Evolutionary conservation across 192 early-diverging fungal species (phyloP), one percentile per base, ranked within the genome.

Genomic region (Linnemannia elongata): DNA sequence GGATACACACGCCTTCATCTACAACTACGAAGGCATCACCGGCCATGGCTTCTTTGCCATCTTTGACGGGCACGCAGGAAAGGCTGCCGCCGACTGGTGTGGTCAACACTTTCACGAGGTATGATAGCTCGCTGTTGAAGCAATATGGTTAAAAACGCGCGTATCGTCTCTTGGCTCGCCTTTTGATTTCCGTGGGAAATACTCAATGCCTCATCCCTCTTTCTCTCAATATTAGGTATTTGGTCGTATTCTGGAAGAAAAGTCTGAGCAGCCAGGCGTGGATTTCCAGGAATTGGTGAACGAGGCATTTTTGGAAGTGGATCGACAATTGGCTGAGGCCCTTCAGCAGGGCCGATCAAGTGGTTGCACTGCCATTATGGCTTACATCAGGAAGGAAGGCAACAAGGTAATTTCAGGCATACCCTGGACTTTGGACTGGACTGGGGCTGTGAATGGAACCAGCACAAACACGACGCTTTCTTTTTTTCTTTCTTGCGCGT

Each of bases 31-130:
- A 45, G 94, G 93, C 75, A 91, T 96, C 75, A 83, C 89, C 69
- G 96, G 96, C 71, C 94, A 96, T 87, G 95, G 95, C 12, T 97
- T 96, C 77, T 97, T 99, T 93, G 97, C 97, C 36, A 94, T 99
- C 60, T 99, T 96, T 88, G 98, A 99, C 82, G 98, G 98, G 38
- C 98, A 99, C 88, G 98, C 98, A 4, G 98, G 98, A 22, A 96
- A 96, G 83, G 91, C 94, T 66, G 97, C 97, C 8, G 98, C 98
- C 20, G 97, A 98, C 72, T 99, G 96, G 96, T 99, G 98, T 89
- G 98, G 98, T 36, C 91, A 92, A 27, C 93, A 96, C 90, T 92
- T 98, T 79, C 96, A 95, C 82, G 92, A 91, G 91, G 96, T 96
- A 91, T 66, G 35, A 39, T 36, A 2, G 27, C 9, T 33, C n/a